A percentile compares a stretch with the other conserved stretches of the same genome.
These are phyloP conservation scores for Dothistroma septosporum DNA, from an alignment of 2,329 filamentous ascomycete genomes.

Conservation along the genomic window DNA sequence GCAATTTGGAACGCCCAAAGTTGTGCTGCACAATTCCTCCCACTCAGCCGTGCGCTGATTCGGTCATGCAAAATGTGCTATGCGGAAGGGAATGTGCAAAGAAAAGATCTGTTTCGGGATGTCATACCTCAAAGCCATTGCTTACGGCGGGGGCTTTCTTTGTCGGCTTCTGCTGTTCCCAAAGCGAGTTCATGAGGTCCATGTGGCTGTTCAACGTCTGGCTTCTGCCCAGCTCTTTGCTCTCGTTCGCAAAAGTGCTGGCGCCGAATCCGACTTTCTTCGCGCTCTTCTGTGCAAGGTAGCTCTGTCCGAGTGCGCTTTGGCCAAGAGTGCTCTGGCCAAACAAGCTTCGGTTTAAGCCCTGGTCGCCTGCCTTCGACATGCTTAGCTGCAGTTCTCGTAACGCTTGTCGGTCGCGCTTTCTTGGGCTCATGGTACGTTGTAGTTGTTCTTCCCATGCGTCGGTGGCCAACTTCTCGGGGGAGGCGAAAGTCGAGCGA, in stretches of 20 bases:
- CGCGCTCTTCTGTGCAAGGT: slow-evolving; percentile 32
- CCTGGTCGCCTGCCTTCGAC: slow-evolving; percentile 33
- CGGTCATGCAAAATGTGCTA: slow-evolving; percentile 1
- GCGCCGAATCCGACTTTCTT: slow-evolving; percentile 27
- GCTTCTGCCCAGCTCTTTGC: slow-evolving; percentile 25
- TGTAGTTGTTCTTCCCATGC: slow-evolving; percentile 94
- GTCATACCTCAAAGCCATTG: slow-evolving; percentile 70
- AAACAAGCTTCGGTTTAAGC: slow-evolving; percentile 56
- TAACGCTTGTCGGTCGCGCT: slow-evolving; percentile 76
- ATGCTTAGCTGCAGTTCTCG: slow-evolving; percentile 59
- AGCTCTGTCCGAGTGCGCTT: slow-evolving; percentile 33
- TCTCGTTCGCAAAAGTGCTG: slow-evolving; percentile 12
- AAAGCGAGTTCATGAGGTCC: slow-evolving; percentile 93
- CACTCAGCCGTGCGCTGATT: slow-evolving; percentile 21
- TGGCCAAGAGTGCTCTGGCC: slow-evolving; percentile 37
- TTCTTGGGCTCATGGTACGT: slow-evolving; percentile 88
- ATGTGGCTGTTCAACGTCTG: slow-evolving; percentile 81
- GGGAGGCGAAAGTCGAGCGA: slow-evolving; percentile 44
- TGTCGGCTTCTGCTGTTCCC: slow-evolving; percentile 64
- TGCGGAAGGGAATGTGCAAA: slow-evolving; percentile 5
- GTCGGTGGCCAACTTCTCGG: slow-evolving; percentile 58
- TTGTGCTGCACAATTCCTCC: slow-evolving; percentile 18
- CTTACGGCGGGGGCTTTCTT: slow-evolving; percentile 22
- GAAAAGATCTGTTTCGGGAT: slow-evolving; percentile 31
- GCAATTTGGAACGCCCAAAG: slow-evolving; percentile 22